Conservation (phyloP, 345 rosid species). For the Salix caprea region DNA sequence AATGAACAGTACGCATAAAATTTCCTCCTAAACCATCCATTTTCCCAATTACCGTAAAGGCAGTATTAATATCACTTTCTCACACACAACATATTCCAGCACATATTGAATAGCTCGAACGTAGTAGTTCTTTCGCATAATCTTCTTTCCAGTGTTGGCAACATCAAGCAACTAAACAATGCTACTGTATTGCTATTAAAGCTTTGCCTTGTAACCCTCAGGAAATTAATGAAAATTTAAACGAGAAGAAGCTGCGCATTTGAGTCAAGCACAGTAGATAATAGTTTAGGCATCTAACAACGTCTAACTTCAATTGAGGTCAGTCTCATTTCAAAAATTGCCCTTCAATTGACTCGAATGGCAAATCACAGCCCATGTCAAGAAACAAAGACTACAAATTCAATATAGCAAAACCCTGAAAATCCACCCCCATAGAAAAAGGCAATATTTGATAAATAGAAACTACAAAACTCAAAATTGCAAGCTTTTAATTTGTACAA, state of each 20-base stretch:
- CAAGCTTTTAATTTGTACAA: background rate
- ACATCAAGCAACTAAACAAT: background rate
- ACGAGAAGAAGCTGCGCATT: background rate
- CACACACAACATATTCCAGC: background rate
- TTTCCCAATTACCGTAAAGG: background rate
- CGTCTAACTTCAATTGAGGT: background rate
- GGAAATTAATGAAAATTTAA: background rate
- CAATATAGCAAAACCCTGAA: background rate
- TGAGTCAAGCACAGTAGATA: background rate
- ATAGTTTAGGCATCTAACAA: background rate
- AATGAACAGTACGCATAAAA: slow-evolving; percentile 9
- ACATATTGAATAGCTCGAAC: background rate
- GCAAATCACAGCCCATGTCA: background rate
- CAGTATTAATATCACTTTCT: background rate
- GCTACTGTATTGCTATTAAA: background rate
- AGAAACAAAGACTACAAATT: background rate
- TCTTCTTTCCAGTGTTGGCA: background rate
- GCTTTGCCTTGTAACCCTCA: background rate
- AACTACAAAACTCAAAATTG: background rate
- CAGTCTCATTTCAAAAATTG: background rate
- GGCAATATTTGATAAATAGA: background rate
- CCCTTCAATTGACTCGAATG: background rate
- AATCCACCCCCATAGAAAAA: background rate
- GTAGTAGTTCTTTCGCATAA: background rate
- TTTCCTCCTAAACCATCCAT: background rate